These are phyloP conservation scores for Graphilbum ipis-grandicollis DNA, from an alignment of 2,329 filamentous ascomycete species.

Conservation along the genomic window DNA sequence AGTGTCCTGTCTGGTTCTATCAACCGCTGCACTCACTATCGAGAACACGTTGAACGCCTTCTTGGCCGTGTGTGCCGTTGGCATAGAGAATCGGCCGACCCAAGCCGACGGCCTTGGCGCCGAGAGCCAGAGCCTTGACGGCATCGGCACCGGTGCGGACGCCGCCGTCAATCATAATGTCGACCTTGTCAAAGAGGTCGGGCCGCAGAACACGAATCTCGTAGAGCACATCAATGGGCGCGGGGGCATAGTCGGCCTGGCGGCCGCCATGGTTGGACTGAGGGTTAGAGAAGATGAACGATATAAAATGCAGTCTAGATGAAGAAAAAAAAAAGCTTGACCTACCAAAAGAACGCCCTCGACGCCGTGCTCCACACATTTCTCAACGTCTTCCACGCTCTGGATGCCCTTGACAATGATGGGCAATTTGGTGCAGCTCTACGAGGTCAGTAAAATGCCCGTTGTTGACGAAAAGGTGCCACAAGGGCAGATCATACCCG, in stretches of 20 bases:
- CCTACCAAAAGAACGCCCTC: conserved; percentile 35
- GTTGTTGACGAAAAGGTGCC: too few relatives aligned
- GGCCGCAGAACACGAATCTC: conserved; percentile 5
- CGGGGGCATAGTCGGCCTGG: conserved; percentile 19
- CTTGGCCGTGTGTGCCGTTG: conserved; percentile 5
- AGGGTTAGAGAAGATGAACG: not conserved
- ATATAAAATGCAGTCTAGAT: not conserved
- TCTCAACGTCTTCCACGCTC: conserved; percentile 32
- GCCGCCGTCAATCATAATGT: conserved; percentile 37
- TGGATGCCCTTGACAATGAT: conserved; percentile 44
- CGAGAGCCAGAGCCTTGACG: conserved; percentile 7
- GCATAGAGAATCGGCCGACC: conserved; percentile 7
- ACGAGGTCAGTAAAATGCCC: too few relatives aligned
- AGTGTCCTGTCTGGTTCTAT: not conserved
- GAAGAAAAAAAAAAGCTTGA: conserved; percentile 8
- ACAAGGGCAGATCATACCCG: too few relatives aligned
- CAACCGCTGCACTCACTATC: conserved; percentile 1
- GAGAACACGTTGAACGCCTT: conserved; percentile 4
- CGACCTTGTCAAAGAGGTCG: conserved; percentile 30
- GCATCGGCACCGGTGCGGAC: conserved; percentile 33
- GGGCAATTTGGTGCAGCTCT: conserved; percentile 23
- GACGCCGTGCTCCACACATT: conserved; percentile 33
- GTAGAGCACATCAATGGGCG: conserved; percentile 33
- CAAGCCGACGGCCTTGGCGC: conserved; percentile 7
- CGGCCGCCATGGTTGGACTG: conserved; percentile 30